Evolutionary conservation across 768 basidiomycete species (phyloP).

Genomic region (Candolleomyces aberdarensis): DNA sequence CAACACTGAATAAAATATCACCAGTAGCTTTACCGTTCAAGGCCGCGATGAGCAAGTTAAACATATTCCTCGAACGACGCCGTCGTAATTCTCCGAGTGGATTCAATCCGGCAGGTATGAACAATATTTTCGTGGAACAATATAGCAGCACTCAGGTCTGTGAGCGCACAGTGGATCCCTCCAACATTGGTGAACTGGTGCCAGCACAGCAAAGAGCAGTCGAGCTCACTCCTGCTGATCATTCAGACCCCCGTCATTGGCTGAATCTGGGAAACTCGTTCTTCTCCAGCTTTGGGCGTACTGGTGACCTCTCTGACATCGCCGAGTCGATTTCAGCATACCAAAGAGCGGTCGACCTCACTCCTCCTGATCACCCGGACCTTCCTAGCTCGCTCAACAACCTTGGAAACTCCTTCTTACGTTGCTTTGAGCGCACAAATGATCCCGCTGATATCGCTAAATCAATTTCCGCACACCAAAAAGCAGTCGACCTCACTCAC

Average conservation of each 20-base stretch:
- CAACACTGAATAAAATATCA: background rate
- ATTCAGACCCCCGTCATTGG: conserved; percentile 1
- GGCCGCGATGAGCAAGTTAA: background rate
- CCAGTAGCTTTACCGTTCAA: background rate
- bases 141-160: background rate
- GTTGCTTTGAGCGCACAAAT: conserved; percentile 19
- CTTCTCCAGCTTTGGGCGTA: conserved; percentile 16
- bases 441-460: conserved; percentile 21
- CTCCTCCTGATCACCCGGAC: background rate
- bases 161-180: background rate
- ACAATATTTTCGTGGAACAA: background rate
- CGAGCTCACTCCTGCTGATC: conserved; percentile 16
- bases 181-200: conserved; percentile 14
- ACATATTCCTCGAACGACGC: background rate
- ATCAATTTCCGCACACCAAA: conserved; percentile 14
- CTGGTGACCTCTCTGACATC: conserved; percentile 22
- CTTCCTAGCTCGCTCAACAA: too few species aligned
- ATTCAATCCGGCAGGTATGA: background rate
- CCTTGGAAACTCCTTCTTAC: background rate
- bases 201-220: conserved; percentile 16
- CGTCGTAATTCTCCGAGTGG: background rate
- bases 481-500: background rate
- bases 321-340: conserved; percentile 13
- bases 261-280: conserved; percentile 13
- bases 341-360: conserved; percentile 11